Percentiles rank a stretch among this genome's conserved stretches.
Conservation (phyloP, 2,329 filamentous ascomycete genomes). For the Fusarium coffeatum region DNA sequence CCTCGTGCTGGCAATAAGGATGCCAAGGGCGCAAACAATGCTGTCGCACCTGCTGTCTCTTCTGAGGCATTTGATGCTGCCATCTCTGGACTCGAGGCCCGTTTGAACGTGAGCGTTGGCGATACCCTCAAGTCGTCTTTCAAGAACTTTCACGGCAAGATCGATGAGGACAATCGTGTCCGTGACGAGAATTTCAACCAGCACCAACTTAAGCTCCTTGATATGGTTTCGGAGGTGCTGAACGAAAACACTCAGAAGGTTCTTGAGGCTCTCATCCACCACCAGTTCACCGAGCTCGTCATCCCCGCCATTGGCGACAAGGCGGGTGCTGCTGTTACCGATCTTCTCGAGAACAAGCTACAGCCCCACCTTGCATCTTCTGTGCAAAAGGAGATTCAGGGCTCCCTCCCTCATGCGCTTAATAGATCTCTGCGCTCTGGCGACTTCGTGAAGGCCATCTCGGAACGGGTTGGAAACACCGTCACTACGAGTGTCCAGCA, state of each 20-base stretch:
- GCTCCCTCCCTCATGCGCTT: conserved; percentile 73
- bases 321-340: conserved; percentile 75
- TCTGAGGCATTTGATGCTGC: conserved; percentile 65
- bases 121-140: conserved; percentile 67
- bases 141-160: conserved; percentile 70
- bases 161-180: conserved; percentile 71
- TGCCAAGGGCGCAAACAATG: conserved; percentile 48
- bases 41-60: conserved; percentile 49
- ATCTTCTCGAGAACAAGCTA: conserved; percentile 76
- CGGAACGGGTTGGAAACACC: conserved; percentile 74
- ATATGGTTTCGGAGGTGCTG: conserved; percentile 69
- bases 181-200: conserved; percentile 65
- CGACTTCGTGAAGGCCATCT: conserved; percentile 76
- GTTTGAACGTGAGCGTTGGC: conserved; percentile 62
- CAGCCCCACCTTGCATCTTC: conserved; percentile 72
- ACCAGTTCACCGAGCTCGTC: conserved; percentile 79
- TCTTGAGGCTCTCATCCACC: conserved; percentile 78
- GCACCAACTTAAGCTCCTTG: conserved; percentile 66
- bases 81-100: conserved; percentile 64
- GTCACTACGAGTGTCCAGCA: conserved; percentile 76
- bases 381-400: conserved; percentile 79
- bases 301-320: conserved; percentile 78
- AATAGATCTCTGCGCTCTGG: conserved; percentile 71
- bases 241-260: conserved; percentile 76
- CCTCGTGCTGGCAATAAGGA: conserved; percentile 53